A percentile compares a stretch with the other conserved stretches of the same genome.
Conservation (phyloP, 441 rosid species). For the Pelargonium cotyledonis region DNA sequence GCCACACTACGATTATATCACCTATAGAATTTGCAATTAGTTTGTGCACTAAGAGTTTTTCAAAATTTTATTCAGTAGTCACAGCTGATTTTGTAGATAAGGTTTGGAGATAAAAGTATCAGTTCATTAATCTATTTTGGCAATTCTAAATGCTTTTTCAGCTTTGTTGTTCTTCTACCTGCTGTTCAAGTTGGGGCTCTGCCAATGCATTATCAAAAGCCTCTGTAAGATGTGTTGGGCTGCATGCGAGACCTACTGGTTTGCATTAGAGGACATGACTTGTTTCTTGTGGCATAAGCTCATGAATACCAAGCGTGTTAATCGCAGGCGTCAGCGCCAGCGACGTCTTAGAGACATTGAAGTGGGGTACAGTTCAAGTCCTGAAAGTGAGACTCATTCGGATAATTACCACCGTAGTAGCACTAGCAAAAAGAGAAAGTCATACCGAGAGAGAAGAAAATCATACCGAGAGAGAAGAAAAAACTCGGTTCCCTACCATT, state of each 20-base stretch:
- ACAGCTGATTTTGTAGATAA: too few species aligned
- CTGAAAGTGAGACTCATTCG: slow-evolving; percentile 16
- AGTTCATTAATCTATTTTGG: too few species aligned
- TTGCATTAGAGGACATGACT: slow-evolving; percentile 33
- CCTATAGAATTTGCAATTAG: too few species aligned
- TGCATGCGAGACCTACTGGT: slow-evolving; percentile 54
- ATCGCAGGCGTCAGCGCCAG: slow-evolving; percentile 16
- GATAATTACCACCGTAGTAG: slow-evolving; percentile 8
- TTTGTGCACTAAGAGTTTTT: too few species aligned
- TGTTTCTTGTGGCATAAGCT: slow-evolving; percentile 57
- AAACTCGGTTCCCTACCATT: neutral
- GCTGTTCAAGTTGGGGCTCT: slow-evolving; percentile 64
- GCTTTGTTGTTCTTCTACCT: slow-evolving; percentile 62
- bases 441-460: slow-evolving; percentile 18
- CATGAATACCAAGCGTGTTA: slow-evolving; percentile 41
- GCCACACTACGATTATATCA: too few species aligned
- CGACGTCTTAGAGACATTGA: slow-evolving; percentile 38
- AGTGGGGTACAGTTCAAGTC: slow-evolving; percentile 25
- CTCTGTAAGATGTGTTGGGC: slow-evolving; percentile 67
- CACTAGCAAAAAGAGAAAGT: slow-evolving; percentile 32
- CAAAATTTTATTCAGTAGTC: too few species aligned
- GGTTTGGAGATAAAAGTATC: too few species aligned
- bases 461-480: slow-evolving; percentile 20
- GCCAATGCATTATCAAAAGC: slow-evolving; percentile 62
- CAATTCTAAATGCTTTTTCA: slow-evolving; percentile 19